These are phyloP conservation scores for Vitis riparia DNA, from an alignment of 164 flowering plant species.

Conservation along the genomic window DNA sequence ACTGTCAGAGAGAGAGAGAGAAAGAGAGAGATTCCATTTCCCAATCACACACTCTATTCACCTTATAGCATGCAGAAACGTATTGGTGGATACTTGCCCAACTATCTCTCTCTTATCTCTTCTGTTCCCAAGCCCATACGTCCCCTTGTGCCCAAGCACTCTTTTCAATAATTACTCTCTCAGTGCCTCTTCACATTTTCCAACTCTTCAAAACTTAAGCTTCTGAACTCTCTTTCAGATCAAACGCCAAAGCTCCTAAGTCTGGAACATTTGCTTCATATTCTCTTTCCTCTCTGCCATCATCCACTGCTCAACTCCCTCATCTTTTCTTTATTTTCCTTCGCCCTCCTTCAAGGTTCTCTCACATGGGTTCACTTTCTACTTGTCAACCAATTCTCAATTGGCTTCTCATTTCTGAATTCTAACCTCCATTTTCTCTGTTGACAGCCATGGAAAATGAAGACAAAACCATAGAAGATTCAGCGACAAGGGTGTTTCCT, in stretches of 20 bases:
- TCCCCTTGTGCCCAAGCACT: constrained; percentile 17
- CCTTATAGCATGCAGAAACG: constrained; percentile 18
- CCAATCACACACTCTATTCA: constrained; percentile 46
- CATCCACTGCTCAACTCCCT: not conserved
- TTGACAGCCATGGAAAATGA: constrained; percentile 48
- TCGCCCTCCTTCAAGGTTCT: not conserved
- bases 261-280: not conserved
- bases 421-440: not conserved
- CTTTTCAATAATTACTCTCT: constrained; percentile 15
- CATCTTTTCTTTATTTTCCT: not conserved
- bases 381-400: not conserved
- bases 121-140: constrained; percentile 63
- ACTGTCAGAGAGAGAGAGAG: constrained; percentile 11
- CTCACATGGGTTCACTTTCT: not conserved
- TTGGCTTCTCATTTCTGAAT: not conserved
- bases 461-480: constrained; percentile 24
- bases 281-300: not conserved
- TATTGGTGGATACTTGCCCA: constrained; percentile 2
- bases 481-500: constrained; percentile 59
- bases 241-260: constrained; percentile 10
- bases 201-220: constrained; percentile 22
- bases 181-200: constrained; percentile 29
- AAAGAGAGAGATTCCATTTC: constrained; percentile 25
- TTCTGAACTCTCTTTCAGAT: constrained; percentile 25
- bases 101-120: constrained; percentile 41